These are phyloP conservation scores for Fusarium siculi DNA, from an alignment of 2,329 filamentous ascomycete genomes.

Conservation along the genomic window DNA sequence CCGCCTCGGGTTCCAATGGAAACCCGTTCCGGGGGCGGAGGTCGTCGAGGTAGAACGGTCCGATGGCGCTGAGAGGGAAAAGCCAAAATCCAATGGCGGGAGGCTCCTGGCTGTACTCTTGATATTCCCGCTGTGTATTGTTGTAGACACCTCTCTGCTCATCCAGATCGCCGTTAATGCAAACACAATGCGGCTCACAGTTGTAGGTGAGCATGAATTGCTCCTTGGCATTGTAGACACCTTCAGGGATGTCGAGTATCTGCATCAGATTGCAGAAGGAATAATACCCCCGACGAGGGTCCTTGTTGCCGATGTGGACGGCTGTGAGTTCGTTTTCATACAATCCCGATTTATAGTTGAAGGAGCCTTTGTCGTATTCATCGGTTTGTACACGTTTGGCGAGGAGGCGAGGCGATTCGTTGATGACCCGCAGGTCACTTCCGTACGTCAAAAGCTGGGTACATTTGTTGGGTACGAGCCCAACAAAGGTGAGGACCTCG, in stretches of 20 bases:
- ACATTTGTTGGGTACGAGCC: not conserved
- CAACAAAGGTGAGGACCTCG: not conserved
- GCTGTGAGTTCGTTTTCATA: not conserved
- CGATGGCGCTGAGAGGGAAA: not conserved
- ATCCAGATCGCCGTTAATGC: not conserved
- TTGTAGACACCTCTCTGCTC: fast-evolving
- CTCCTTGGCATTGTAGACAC: not conserved
- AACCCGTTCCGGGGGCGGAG: not conserved
- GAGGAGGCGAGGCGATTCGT: fast-evolving
- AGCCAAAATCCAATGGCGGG: not conserved
- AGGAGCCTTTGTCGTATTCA: not conserved
- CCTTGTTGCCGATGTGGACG: not conserved
- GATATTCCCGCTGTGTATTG: not conserved
- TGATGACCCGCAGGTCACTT: not conserved
- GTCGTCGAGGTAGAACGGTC: not conserved
- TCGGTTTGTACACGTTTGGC: not conserved
- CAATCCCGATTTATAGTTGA: not conserved
- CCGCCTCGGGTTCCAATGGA: fast-evolving
- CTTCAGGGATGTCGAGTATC: not conserved
- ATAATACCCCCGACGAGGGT: not conserved
- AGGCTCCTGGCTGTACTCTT: not conserved
- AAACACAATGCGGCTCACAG: not conserved
- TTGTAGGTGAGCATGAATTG: not conserved
- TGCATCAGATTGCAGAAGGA: not conserved
- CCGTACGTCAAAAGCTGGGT: not conserved